Conservation (phyloP, 768 basidiomycete species). For the Termitomyces bulborhizus region DNA sequence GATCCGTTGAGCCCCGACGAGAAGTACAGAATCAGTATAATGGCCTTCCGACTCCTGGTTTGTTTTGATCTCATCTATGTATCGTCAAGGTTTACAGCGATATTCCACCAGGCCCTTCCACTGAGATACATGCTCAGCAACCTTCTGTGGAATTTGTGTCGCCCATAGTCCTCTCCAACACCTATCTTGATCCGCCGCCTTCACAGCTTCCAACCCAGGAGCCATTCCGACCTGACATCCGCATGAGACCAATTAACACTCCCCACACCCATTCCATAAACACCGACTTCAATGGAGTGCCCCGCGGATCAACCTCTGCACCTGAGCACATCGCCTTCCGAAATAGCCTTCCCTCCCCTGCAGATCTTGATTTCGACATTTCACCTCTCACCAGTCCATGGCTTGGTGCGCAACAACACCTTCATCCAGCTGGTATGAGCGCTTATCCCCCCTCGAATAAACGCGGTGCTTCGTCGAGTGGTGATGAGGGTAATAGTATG, state of each 20-base stretch:
- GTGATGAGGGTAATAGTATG: conserved; percentile 38
- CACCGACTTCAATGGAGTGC: conserved; percentile 10
- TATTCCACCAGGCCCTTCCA: conserved; percentile 45
- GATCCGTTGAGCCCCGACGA: conserved; percentile 22
- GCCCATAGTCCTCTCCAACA: conserved; percentile 50
- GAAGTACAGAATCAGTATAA: conserved; percentile 29
- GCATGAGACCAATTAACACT: conserved; percentile 15
- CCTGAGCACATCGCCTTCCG: conserved; percentile 72
- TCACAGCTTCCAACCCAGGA: conserved; percentile 13
- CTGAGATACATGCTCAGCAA: conserved; percentile 58
- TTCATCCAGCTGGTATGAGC: conserved; percentile 19
- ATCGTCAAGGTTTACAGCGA: not conserved
- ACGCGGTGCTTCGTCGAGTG: conserved; percentile 51
- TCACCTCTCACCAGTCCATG: conserved; percentile 80
- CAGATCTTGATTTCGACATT: conserved; percentile 65
- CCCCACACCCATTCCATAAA: conserved; percentile 15
- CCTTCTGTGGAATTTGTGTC: conserved; percentile 53
- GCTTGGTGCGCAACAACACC: conserved; percentile 56
- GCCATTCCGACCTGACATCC: conserved; percentile 14
- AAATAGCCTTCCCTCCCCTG: conserved; percentile 36
- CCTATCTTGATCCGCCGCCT: conserved; percentile 17
- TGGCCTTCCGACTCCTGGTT: conserved; percentile 68
- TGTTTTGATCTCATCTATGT: conserved; percentile 15
- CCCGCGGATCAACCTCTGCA: conserved; percentile 48
- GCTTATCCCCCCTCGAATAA: conserved; percentile 30